Conservation (phyloP, 73 alveolate species). For the Blepharisma stoltei region DNA sequence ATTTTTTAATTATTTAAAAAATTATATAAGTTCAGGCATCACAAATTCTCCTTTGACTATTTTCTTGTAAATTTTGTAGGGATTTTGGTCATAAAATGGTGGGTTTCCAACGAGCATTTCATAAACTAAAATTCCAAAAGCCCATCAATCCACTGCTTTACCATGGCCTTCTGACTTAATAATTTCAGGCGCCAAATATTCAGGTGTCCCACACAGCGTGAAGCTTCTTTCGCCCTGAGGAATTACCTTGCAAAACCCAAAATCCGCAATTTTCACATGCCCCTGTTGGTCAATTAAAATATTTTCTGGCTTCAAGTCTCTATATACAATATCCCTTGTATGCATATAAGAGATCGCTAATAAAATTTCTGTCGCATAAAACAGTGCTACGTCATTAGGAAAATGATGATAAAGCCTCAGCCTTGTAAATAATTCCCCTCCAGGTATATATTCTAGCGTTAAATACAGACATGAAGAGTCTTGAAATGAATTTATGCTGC, state of each 20-base stretch:
- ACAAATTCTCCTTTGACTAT: conserved; percentile 43
- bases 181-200: conserved; percentile 52
- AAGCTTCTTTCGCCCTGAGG: not conserved
- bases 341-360: conserved; percentile 75
- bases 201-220: conserved; percentile 48
- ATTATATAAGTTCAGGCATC: conserved; percentile 47
- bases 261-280: conserved; percentile 72
- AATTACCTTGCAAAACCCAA: conserved; percentile 56
- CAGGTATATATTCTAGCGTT: conserved; percentile 82
- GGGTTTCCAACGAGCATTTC: conserved; percentile 72
- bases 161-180: conserved; percentile 42
- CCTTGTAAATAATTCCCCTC: conserved; percentile 86
- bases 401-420: conserved; percentile 82
- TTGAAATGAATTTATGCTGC: conserved; percentile 50
- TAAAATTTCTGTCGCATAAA: conserved; percentile 74
- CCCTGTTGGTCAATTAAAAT: conserved; percentile 78
- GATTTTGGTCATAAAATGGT: conserved; percentile 77
- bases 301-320: conserved; percentile 89
- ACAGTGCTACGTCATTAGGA: conserved; percentile 88
- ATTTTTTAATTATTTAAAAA: conserved; percentile 37
- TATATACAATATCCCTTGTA: conserved; percentile 62
- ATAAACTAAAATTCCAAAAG: conserved; percentile 62
- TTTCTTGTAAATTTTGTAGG: conserved; percentile 48
- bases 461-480: conserved; percentile 73
- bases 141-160: conserved; percentile 67